These are phyloP conservation scores for Buxus sempervirens DNA, from an alignment of 164 flowering plant genomes.

Conservation along the genomic window DNA sequence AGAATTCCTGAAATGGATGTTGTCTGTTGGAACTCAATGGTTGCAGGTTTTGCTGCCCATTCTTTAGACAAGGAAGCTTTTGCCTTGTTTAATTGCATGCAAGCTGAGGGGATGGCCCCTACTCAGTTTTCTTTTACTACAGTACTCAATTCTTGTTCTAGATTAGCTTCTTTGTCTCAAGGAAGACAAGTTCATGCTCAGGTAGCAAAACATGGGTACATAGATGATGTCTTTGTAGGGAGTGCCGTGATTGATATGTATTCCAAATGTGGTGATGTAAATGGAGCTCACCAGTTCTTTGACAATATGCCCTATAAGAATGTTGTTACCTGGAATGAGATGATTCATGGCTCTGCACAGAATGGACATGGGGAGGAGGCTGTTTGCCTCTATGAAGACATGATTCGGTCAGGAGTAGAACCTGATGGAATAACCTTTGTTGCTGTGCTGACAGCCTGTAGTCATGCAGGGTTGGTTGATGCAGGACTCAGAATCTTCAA, in stretches of 20 bases:
- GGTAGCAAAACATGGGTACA: slow-evolving; percentile 47
- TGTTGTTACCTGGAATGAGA: slow-evolving; percentile 78
- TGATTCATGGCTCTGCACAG: slow-evolving; percentile 89
- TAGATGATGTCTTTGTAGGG: slow-evolving; percentile 61
- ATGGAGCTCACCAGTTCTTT: slow-evolving; percentile 46
- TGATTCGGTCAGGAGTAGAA: slow-evolving; percentile 49
- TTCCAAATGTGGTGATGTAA: slow-evolving; percentile 67
- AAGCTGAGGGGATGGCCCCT: slow-evolving; percentile 41
- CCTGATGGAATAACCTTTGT: slow-evolving; percentile 71
- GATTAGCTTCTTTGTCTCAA: slow-evolving; percentile 41
- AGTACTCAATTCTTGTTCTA: slow-evolving; percentile 54
- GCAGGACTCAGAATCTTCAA: slow-evolving; percentile 53
- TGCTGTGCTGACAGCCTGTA: slow-evolving; percentile 75
- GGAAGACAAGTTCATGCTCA: slow-evolving; percentile 61
- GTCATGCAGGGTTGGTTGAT: slow-evolving; percentile 79
- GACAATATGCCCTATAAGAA: slow-evolving; percentile 51
- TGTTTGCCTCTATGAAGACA: slow-evolving; percentile 46
- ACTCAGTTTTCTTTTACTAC: slow-evolving; percentile 64
- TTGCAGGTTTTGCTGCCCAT: slow-evolving; percentile 56
- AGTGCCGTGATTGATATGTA: slow-evolving; percentile 68
- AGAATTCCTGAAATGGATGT: slow-evolving; percentile 43
- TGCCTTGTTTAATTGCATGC: slow-evolving; percentile 54
- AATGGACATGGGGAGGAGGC: slow-evolving; percentile 68
- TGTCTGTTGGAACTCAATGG: slow-evolving; percentile 82
- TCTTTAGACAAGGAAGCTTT: slow-evolving; percentile 58